Evolutionary conservation across 192 early-diverging fungal species (phyloP).

Genomic region (Backusella parvicylindrica): DNA sequence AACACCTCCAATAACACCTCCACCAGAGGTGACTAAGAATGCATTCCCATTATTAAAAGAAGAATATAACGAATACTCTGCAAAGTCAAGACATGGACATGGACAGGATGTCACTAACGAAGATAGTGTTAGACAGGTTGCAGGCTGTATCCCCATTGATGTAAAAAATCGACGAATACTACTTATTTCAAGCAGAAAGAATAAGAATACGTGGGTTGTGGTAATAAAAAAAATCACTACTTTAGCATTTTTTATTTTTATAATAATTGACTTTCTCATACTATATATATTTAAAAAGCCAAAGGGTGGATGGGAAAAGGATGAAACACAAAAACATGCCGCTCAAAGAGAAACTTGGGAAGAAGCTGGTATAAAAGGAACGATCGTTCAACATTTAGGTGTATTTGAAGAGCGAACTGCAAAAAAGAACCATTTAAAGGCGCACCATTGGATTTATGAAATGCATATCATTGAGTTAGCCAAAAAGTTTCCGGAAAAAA

Average conservation of each 20-base stretch:
- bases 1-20: neutral
- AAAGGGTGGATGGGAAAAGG: slow-evolving; percentile 61
- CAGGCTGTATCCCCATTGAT: slow-evolving; percentile 51
- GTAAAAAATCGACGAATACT: slow-evolving; percentile 35
- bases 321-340: slow-evolving; percentile 50
- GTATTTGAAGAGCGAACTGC: slow-evolving; percentile 41
- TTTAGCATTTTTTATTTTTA: too few relatives aligned
- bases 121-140: slow-evolving; percentile 21
- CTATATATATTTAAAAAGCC: slow-evolving; percentile 25
- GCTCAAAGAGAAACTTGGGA: slow-evolving; percentile 58
- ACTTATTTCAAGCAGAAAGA: slow-evolving; percentile 43
- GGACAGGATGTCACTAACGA: slow-evolving; percentile 13
- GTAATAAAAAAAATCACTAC: slow-evolving; percentile 11
- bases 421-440: slow-evolving; percentile 27
- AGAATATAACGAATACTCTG: slow-evolving; percentile 5
- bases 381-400: slow-evolving; percentile 40
- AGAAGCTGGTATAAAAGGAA: slow-evolving; percentile 53
- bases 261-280: neutral
- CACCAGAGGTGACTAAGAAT: neutral
- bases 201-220: slow-evolving; percentile 44
- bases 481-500: slow-evolving; percentile 53
- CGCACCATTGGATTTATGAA: slow-evolving; percentile 46
- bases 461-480: slow-evolving; percentile 48
- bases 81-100: slow-evolving; percentile 13
- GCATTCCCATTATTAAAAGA: neutral